A percentile compares a stretch with the other conserved stretches of the same genome.
These are phyloP conservation scores for Diplotaxis tenuifolia DNA, from an alignment of 345 rosid species.

Conservation along the genomic window DNA sequence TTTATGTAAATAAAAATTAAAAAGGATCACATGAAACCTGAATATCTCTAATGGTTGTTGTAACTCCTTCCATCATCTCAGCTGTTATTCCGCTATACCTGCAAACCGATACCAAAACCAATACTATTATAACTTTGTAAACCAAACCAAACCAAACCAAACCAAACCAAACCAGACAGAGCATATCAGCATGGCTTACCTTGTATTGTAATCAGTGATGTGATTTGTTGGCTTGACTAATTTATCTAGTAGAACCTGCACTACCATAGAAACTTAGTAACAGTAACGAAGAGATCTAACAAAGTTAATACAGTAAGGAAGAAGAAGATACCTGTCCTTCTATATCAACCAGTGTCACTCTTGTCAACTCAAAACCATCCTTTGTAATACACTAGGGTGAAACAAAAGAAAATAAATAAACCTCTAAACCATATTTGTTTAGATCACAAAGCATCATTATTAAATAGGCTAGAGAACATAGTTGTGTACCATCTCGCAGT, in stretches of 20 bases:
- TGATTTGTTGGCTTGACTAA: conserved; percentile 79
- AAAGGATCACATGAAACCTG: conserved; percentile 49
- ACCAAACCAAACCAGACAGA: no score
- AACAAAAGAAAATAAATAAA: conserved; percentile 13
- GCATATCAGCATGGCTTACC: conserved; percentile 45
- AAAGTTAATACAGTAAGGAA: background rate
- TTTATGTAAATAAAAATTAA: background rate
- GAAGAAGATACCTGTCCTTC: conserved; percentile 66
- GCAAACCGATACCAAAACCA: conserved; percentile 23
- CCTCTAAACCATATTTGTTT: background rate
- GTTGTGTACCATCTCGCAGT: conserved; percentile 89
- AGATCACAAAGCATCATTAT: background rate
- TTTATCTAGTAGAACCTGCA: conserved; percentile 84
- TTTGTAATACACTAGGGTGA: conserved; percentile 67
- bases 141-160: background rate
- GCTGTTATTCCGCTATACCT: conserved; percentile 93
- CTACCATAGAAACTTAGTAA: conserved; percentile 2
- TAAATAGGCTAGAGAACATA: conserved; percentile 7
- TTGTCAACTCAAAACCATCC: conserved; percentile 90
- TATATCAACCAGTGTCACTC: conserved; percentile 79
- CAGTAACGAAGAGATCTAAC: background rate
- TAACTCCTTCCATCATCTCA: conserved; percentile 74
- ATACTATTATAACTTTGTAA: background rate
- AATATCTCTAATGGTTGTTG: conserved; percentile 75
- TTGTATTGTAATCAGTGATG: conserved; percentile 85